These are phyloP conservation scores for Podila verticillata DNA, from an alignment of 192 early-diverging fungal genomes.

Conservation along the genomic window DNA sequence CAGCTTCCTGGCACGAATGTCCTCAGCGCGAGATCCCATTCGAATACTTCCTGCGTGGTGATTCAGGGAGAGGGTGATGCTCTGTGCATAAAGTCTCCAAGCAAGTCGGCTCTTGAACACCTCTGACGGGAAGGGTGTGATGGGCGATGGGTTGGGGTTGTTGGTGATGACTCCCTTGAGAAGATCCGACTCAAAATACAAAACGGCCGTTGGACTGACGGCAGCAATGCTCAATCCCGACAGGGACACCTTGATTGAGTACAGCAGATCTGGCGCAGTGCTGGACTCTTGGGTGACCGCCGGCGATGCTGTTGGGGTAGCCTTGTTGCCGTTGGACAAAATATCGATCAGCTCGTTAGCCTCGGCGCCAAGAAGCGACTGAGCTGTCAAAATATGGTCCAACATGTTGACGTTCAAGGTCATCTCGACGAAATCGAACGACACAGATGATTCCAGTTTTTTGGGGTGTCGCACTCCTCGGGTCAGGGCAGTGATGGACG, in stretches of 20 bases:
- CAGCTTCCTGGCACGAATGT: constrained; percentile 52
- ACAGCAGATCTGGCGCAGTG: constrained; percentile 44
- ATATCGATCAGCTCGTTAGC: constrained; percentile 79
- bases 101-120: constrained; percentile 26
- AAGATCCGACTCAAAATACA: constrained; percentile 68
- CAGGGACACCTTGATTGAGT: constrained; percentile 68
- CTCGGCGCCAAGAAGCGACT: constrained; percentile 78
- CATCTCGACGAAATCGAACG: constrained; percentile 63
- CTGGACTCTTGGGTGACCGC: not conserved
- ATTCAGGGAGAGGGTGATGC: constrained; percentile 68
- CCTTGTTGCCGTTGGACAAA: constrained; percentile 50
- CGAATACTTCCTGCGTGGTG: constrained; percentile 50
- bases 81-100: constrained; percentile 65
- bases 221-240: constrained; percentile 69
- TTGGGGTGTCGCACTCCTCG: constrained; percentile 36
- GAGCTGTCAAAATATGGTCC: constrained; percentile 82
- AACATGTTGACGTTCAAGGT: constrained; percentile 72
- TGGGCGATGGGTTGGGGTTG: constrained; percentile 25
- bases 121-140: constrained; percentile 14
- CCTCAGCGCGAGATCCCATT: constrained; percentile 41
- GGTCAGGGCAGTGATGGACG: constrained; percentile 27
- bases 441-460: constrained; percentile 60
- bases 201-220: constrained; percentile 64
- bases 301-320: not conserved
- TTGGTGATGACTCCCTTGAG: constrained; percentile 72